Percentiles rank a stretch among this genome's conserved stretches.
These are phyloP conservation scores for Clarireedia hainanense DNA, from an alignment of 2,329 filamentous ascomycete species.

Conservation along the genomic window DNA sequence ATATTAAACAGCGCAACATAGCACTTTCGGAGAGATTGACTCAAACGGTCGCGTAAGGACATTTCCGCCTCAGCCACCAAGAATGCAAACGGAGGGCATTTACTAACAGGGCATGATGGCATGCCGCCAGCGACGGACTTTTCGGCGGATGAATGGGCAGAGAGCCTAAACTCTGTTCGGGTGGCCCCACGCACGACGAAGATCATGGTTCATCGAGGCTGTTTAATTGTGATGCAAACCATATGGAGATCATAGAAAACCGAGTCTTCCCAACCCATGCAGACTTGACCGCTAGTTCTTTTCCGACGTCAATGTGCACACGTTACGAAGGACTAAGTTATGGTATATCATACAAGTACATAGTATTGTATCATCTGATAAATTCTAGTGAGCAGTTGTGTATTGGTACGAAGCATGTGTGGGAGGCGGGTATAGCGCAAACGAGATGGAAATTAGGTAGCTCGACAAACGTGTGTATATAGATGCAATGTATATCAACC, in stretches of 20 bases:
- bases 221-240: conserved; percentile 26
- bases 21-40: conserved; percentile 1
- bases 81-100: conserved; percentile 2
- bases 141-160: too few species aligned
- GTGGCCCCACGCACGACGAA: conserved; percentile 25
- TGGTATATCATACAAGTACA: too few species aligned
- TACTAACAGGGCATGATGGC: too few species aligned
- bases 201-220: conserved; percentile 29
- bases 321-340: background rate
- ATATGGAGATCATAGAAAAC: conserved; percentile 25
- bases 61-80: conserved; percentile 4
- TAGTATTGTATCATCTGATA: conserved; percentile 8
- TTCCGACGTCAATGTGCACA: conserved; percentile 15
- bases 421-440: too few species aligned
- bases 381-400: too few species aligned
- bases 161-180: conserved; percentile 4
- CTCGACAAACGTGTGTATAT: too few species aligned
- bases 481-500: too few species aligned
- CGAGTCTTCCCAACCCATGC: conserved; percentile 16
- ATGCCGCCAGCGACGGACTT: too few species aligned
- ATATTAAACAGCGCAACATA: too few species aligned
- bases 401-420: too few species aligned
- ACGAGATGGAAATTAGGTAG: too few species aligned
- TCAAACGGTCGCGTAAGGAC: conserved; percentile 9
- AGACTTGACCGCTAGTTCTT: conserved; percentile 29